Conservation (phyloP, 2,329 filamentous ascomycete genomes). For the Nectriaceae sp. region DNA sequence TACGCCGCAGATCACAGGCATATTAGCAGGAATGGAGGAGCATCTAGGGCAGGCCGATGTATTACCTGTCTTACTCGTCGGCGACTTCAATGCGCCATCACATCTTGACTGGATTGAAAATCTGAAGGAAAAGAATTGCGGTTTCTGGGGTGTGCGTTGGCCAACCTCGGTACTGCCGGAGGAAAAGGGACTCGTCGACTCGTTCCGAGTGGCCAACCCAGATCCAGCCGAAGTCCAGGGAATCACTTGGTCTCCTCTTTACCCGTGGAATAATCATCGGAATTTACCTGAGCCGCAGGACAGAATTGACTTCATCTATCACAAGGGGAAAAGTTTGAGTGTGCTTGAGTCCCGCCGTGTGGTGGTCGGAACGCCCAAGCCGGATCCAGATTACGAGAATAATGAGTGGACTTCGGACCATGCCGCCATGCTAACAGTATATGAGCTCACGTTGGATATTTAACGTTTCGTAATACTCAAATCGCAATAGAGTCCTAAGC, state of each 20-base stretch:
- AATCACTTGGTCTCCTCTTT: conserved; percentile 45
- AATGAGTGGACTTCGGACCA: conserved; percentile 48
- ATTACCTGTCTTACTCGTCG: conserved; percentile 39
- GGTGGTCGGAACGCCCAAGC: conserved; percentile 36
- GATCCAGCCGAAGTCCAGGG: conserved; percentile 36
- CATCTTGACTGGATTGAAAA: conserved; percentile 43
- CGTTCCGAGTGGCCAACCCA: conserved; percentile 39
- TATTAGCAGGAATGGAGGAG: conserved; percentile 33
- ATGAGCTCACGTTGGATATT: conserved; percentile 26
- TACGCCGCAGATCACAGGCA: conserved; percentile 39
- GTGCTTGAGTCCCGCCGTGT: conserved; percentile 32
- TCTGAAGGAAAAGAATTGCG: conserved; percentile 37
- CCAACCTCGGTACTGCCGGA: conserved; percentile 39
- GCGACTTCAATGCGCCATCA: conserved; percentile 47
- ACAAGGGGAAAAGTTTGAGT: conserved; percentile 35
- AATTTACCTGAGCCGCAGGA: conserved; percentile 43
- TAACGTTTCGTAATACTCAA: too few species aligned
- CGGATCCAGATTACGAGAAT: conserved; percentile 35
- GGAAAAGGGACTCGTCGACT: conserved; percentile 41
- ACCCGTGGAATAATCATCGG: conserved; percentile 32
- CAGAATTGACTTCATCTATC: conserved; percentile 45
- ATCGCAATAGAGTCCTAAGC: too few species aligned
- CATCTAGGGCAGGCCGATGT: conserved; percentile 33
- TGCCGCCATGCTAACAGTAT: conserved; percentile 34
- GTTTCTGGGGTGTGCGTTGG: conserved; percentile 37